These are phyloP conservation scores for Penicillium cinerascens DNA, from an alignment of 495 filamentous ascomycete species.

Conservation along the genomic window DNA sequence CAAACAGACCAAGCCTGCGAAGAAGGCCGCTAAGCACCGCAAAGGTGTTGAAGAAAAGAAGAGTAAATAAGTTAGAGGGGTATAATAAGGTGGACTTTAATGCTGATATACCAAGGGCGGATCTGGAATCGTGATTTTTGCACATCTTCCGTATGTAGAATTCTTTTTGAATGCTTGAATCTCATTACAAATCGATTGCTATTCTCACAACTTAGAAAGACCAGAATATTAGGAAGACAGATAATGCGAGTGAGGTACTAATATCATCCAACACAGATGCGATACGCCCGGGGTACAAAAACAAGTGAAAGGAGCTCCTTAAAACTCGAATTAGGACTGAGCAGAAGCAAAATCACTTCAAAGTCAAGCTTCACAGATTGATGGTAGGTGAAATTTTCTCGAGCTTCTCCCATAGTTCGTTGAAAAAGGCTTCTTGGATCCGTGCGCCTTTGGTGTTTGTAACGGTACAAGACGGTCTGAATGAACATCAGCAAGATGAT, in stretches of 20 bases:
- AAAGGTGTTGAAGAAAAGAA: constrained; percentile 20
- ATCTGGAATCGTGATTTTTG: background rate
- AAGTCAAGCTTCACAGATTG: background rate
- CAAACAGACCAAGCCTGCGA: constrained; percentile 26
- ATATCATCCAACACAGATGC: background rate
- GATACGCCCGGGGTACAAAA: too few relatives aligned
- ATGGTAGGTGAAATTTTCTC: constrained; percentile 10
- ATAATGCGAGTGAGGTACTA: background rate
- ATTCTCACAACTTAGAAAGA: background rate
- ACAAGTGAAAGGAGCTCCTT: too few relatives aligned
- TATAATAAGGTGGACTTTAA: background rate
- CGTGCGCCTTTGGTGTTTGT: constrained; percentile 2
- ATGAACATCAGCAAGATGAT: constrained; percentile 1
- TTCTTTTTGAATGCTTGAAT: background rate
- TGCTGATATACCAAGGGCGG: constrained; percentile 6
- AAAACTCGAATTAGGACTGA: background rate
- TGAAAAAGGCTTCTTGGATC: constrained; percentile 12
- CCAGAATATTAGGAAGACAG: background rate
- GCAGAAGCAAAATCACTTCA: background rate
- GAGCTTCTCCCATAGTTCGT: constrained; percentile 12
- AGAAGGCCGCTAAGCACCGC: constrained; percentile 16
- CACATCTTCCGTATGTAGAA: background rate
- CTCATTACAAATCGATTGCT: background rate
- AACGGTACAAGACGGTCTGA: constrained; percentile 7
- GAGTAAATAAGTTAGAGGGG: constrained; percentile 12